These are phyloP conservation scores for Penicillium pancosmium DNA, from an alignment of 495 filamentous ascomycete species.

Conservation along the genomic window DNA sequence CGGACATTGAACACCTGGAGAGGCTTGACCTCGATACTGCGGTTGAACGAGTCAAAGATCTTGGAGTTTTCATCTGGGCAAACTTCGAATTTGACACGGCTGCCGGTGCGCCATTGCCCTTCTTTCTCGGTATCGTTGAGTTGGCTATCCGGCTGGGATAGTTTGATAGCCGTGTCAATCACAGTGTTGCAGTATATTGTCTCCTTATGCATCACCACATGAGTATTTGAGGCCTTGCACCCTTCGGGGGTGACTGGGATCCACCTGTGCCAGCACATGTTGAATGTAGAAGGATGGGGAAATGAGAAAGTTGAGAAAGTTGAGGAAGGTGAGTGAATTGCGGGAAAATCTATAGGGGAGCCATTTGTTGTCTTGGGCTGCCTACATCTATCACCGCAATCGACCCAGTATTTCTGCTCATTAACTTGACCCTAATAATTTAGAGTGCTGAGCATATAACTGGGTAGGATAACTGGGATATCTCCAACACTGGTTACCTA, in stretches of 20 bases:
- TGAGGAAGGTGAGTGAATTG: neutral
- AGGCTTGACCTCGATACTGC: neutral
- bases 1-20: neutral
- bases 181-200: neutral
- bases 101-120: neutral
- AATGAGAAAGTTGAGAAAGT: neutral
- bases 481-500: too few species aligned
- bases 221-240: neutral
- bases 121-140: neutral
- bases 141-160: neutral
- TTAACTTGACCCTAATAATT: too few species aligned
- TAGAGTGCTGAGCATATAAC: too few species aligned
- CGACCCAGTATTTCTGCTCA: too few species aligned
- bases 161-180: neutral
- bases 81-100: neutral
- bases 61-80: neutral
- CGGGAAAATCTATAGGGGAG: too few species aligned
- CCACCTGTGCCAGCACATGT: conserved; percentile 1
- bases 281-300: neutral
- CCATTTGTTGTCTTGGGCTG: too few species aligned
- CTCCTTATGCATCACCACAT: neutral
- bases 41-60: neutral
- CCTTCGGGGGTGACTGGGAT: neutral
- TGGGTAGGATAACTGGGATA: too few species aligned
- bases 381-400: too few species aligned